phyloP scores from a whole-genome alignment of 805 yeast genomes.

The Hanseniaspora lindneri region DNA sequence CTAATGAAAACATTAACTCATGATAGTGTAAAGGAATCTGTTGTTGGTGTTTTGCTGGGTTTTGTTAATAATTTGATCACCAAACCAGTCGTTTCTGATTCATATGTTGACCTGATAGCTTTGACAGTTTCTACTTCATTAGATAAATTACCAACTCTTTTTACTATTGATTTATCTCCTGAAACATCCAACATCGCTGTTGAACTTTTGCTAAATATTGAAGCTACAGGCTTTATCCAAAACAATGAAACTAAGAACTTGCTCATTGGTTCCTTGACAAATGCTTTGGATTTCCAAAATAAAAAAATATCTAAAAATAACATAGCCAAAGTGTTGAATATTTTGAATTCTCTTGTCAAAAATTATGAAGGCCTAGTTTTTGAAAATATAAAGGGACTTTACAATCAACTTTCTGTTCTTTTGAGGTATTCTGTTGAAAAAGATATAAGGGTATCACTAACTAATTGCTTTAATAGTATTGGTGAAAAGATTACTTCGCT shows the following conservation, averaged over 20 bases:
- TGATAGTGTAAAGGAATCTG: constrained; percentile 53
- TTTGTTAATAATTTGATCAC: constrained; percentile 41
- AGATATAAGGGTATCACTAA: constrained; percentile 49
- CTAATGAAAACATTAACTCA: constrained; percentile 44
- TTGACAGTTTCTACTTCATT: constrained; percentile 49
- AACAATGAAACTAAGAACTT: constrained; percentile 42
- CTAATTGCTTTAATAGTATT: constrained; percentile 47
- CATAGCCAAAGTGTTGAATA: constrained; percentile 44
- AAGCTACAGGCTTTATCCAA: constrained; percentile 47
- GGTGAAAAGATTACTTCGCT: constrained; percentile 41
- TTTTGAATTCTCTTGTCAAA: constrained; percentile 44
- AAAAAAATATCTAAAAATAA: constrained; percentile 40
- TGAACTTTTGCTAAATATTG: constrained; percentile 39
- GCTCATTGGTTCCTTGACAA: constrained; percentile 46
- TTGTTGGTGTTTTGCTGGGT: constrained; percentile 42
- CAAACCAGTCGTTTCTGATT: constrained; percentile 33
- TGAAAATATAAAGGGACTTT: constrained; percentile 42
- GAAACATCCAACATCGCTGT: constrained; percentile 44
- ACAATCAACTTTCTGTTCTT: constrained; percentile 42
- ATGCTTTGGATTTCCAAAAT: constrained; percentile 48
- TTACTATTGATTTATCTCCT: constrained; percentile 31
- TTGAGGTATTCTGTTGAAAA: constrained; percentile 48
- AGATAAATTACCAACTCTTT: constrained; percentile 38
- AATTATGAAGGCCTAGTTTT: constrained; percentile 26
- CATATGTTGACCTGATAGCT: constrained; percentile 40